phyloP scores from a whole-genome alignment of 1,284 basidiomycete genomes.

The Ceratobasidium sp. region DNA sequence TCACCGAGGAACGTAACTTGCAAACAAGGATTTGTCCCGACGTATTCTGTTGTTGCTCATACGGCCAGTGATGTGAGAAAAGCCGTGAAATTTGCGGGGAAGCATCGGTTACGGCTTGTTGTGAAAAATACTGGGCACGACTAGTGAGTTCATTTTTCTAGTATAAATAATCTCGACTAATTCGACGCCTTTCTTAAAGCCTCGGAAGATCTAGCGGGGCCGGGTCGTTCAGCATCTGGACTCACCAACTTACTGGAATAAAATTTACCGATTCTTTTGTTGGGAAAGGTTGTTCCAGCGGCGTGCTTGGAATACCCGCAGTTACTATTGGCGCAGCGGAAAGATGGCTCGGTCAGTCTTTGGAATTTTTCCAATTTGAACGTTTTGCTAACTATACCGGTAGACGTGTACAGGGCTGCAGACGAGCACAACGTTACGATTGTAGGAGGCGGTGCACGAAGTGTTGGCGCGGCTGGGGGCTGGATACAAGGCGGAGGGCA shows the following conservation, averaged over 20 bases:
- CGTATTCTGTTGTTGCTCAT: conserved; percentile 28
- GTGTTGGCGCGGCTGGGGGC: conserved; percentile 43
- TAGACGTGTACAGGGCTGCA: conserved; percentile 40
- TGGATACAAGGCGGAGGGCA: conserved; percentile 45
- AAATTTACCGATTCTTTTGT: conserved; percentile 44
- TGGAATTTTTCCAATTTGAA: background rate
- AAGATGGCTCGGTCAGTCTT: conserved; percentile 25
- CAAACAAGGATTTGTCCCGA: conserved; percentile 30
- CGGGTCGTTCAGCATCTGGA: conserved; percentile 44
- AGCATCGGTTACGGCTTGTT: conserved; percentile 26
- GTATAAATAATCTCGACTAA: too few species aligned
- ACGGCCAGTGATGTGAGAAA: conserved; percentile 15
- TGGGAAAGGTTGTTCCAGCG: background rate
- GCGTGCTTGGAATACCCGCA: conserved; percentile 14
- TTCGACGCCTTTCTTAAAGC: conserved; percentile 13
- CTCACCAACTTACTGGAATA: conserved; percentile 38
- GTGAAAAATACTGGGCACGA: conserved; percentile 43
- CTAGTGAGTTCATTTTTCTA: conserved; percentile 7
- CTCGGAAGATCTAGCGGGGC: conserved; percentile 42
- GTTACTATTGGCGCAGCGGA: conserved; percentile 39
- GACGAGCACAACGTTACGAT: conserved; percentile 27
- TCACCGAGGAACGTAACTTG: conserved; percentile 20
- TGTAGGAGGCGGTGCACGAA: conserved; percentile 20
- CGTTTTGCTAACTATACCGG: background rate
- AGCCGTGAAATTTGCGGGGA: conserved; percentile 21